Evolutionary conservation across 257 asterid species (phyloP).

Genomic region (Gardenia jasminoides): DNA sequence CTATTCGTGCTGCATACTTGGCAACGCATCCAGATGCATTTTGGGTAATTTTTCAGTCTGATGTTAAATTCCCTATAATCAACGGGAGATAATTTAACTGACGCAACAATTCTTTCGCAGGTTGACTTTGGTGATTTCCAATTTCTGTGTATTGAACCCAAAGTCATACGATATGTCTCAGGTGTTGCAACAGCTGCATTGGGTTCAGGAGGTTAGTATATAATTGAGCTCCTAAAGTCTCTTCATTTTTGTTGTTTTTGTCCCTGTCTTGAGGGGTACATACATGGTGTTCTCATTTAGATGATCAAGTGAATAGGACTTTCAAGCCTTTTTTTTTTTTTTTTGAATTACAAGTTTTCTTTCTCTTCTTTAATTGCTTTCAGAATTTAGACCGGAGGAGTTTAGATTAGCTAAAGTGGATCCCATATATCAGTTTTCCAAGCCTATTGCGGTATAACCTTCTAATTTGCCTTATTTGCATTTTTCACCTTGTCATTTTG

Average conservation of each 20-base stretch:
- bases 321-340: background rate
- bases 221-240: conserved; percentile 6
- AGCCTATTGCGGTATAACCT: conserved; percentile 69
- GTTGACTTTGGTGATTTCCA: conserved; percentile 98
- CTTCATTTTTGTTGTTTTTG: conserved; percentile 8
- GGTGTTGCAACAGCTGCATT: conserved; percentile 92
- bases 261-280: background rate
- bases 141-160: conserved; percentile 82
- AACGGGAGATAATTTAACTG: conserved; percentile 14
- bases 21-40: conserved; percentile 87
- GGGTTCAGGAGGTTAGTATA: conserved; percentile 84
- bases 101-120: conserved; percentile 36
- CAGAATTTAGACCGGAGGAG: conserved; percentile 81
- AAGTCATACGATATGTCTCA: conserved; percentile 68
- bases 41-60: conserved; percentile 56
- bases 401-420: conserved; percentile 73
- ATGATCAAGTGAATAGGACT: background rate
- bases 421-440: conserved; percentile 83
- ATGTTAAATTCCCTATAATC: conserved; percentile 10
- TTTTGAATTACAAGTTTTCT: background rate
- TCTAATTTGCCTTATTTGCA: conserved; percentile 4
- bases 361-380: conserved; percentile 23
- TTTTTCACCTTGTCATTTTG: conserved; percentile 5
- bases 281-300: background rate
- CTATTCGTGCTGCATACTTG: conserved; percentile 71